These are phyloP conservation scores for Saturnispora serradocipensis DNA, from an alignment of 805 yeast genomes.

Conservation along the genomic window DNA sequence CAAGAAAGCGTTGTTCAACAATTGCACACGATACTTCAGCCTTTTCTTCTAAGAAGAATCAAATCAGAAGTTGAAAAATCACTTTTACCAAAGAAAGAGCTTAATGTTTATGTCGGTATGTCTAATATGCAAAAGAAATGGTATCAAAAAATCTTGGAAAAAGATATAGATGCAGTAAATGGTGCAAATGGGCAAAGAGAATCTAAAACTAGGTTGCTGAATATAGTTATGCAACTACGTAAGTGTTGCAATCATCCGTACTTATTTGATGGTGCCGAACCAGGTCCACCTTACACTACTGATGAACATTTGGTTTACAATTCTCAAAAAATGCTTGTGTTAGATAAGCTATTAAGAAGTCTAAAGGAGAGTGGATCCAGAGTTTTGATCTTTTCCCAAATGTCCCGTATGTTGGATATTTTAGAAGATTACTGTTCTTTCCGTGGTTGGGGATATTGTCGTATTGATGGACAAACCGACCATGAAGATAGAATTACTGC, in stretches of 20 bases:
- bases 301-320: constrained; percentile 90
- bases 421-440: constrained; percentile 86
- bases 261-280: constrained; percentile 97
- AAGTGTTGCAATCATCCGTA: constrained; percentile 98
- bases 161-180: constrained; percentile 92
- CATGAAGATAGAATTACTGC: constrained; percentile 91
- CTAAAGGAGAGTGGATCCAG: constrained; percentile 73
- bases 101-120: constrained; percentile 88
- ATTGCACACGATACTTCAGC: constrained; percentile 78
- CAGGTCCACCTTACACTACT: constrained; percentile 95
- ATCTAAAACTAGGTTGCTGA: constrained; percentile 80
- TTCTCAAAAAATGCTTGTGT: constrained; percentile 82
- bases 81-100: constrained; percentile 80
- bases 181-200: constrained; percentile 94
- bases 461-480: constrained; percentile 89
- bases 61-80: constrained; percentile 91
- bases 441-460: constrained; percentile 75
- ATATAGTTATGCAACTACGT: constrained; percentile 93
- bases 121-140: constrained; percentile 89
- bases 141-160: constrained; percentile 83
- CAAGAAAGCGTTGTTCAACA: constrained; percentile 84
- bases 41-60: constrained; percentile 81
- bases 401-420: constrained; percentile 84
- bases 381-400: constrained; percentile 86
- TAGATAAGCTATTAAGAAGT: constrained; percentile 73